Evolutionary conservation across 805 yeast genomes (phyloP), one percentile per base, ranked within the genome.

Genomic region (Candida gorgasii): DNA sequence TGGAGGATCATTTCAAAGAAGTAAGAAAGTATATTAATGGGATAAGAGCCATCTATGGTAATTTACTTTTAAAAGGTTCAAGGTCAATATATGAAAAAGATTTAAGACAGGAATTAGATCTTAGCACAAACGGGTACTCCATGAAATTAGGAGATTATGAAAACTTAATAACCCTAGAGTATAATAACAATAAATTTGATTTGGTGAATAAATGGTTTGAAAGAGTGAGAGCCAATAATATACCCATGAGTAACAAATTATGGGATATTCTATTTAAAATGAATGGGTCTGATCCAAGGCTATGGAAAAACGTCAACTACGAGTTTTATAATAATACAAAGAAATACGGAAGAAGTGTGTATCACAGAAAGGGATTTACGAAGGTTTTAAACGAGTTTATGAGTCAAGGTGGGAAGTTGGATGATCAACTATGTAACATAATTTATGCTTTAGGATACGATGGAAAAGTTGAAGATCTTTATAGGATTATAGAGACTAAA

Each of bases 191-290:
- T n/a, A 69, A 68, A 44, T 45, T 63, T 28, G 75, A 70, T 51
- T 58, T 69, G 49, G 74, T 71, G 3, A 54, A 65, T 3, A 57
- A 55, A 39, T 70, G 75, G 74, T 65, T 67, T 44, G 58, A 53
- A 37, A 51, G 58, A 36, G 32, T 12, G 36, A 42, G 36, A 19
- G 44, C 49, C 30, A 34, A 34, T 22, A 14, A 14, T 11, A 11
- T 34, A 20, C 3, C 13, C 5, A 62, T 65, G 67, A 60, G 72
- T 4, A 52, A 49, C 11, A 44, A 46, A 15, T 49, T 71, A 55
- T 71, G 75, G 75, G 51, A 54, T 5, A 55, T 63, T 32, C 58
- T 57, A 44, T 59, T 70, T 43, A 54, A 62, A 43, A 51, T 62
- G 2, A 55, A 58, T 26, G 66, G 69, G 3, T 73, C 69, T 2